These are phyloP conservation scores for Chaetomiaceae sp. DNA, from an alignment of 2,329 filamentous ascomycete genomes.

Conservation along the genomic window DNA sequence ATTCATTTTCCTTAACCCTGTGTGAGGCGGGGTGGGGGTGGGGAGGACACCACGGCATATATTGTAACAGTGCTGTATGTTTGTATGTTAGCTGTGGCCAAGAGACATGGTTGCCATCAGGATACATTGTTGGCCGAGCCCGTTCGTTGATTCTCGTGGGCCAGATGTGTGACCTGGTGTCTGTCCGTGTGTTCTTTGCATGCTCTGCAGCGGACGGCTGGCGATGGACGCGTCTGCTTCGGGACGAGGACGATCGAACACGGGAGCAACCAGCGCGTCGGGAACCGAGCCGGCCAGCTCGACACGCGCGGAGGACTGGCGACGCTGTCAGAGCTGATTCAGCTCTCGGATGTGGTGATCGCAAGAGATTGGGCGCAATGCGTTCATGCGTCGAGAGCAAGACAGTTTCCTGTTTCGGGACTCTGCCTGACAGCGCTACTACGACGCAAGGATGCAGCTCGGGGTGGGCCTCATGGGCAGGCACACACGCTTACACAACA, in stretches of 20 bases:
- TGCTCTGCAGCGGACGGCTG: neutral
- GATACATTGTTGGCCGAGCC: no score
- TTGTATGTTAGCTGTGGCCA: no score
- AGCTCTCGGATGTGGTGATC: conserved; percentile 18
- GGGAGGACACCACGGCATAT: no score
- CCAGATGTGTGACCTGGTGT: neutral
- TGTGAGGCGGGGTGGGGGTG: no score
- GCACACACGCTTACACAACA: no score
- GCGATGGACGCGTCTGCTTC: neutral
- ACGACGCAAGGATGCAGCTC: neutral
- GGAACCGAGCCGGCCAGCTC: conserved; percentile 18
- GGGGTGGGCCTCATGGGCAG: no score
- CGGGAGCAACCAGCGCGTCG: conserved; percentile 17
- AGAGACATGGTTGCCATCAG: no score
- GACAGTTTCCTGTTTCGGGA: conserved; percentile 5
- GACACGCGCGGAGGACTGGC: no score
- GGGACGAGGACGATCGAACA: conserved; percentile 22
- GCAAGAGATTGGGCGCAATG: conserved; percentile 25
- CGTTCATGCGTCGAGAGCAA: conserved; percentile 22
- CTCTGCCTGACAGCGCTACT: neutral
- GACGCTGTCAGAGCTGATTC: conserved; percentile 22
- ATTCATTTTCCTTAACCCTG: no score
- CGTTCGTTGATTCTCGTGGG: neutral
- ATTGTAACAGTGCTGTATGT: conserved; percentile 3
- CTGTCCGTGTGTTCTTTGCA: neutral